Conservation (phyloP, 2,329 filamentous ascomycete genomes). For the Apiospora hydei region DNA sequence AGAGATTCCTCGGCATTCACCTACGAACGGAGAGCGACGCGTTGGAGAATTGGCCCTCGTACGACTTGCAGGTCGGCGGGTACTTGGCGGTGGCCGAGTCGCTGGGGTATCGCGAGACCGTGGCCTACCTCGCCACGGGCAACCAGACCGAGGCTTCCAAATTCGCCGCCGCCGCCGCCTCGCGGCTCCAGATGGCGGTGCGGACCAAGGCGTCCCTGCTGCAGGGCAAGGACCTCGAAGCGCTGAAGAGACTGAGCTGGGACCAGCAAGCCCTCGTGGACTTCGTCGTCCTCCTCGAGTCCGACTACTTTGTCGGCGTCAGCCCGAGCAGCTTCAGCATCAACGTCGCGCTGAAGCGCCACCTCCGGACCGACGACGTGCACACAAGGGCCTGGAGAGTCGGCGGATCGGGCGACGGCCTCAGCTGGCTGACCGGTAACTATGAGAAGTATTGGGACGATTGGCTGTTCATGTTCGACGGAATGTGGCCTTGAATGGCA, state of each 20-base stretch:
- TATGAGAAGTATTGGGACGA: slow-evolving; percentile 55
- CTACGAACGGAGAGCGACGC: slow-evolving; percentile 55
- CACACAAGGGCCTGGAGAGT: slow-evolving; percentile 51
- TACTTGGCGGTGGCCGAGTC: slow-evolving; percentile 46
- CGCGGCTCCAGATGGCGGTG: slow-evolving; percentile 40
- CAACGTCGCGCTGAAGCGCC: slow-evolving; percentile 53
- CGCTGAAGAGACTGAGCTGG: slow-evolving; percentile 47
- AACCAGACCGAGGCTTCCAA: slow-evolving; percentile 48
- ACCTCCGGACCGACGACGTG: slow-evolving; percentile 47
- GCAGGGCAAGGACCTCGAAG: slow-evolving; percentile 33
- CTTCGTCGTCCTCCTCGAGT: slow-evolving; percentile 47
- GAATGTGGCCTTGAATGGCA: slow-evolving; percentile 46
- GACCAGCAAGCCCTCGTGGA: slow-evolving; percentile 53
- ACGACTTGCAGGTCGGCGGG: slow-evolving; percentile 47
- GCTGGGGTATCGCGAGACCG: slow-evolving; percentile 41
- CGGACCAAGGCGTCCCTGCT: slow-evolving; percentile 49
- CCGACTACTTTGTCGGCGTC: slow-evolving; percentile 51
- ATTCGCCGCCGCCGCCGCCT: slow-evolving; percentile 42
- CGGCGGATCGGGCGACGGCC: slow-evolving; percentile 47
- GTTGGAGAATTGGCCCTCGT: slow-evolving; percentile 51
- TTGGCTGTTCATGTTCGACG: slow-evolving; percentile 57
- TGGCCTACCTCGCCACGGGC: slow-evolving; percentile 53
- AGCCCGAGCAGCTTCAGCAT: slow-evolving; percentile 57
- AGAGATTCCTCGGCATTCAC: slow-evolving; percentile 49
- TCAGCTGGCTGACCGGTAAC: slow-evolving; percentile 50